phyloP scores from a whole-genome alignment of 371 early-diverging fungal species.

The Mortierella sp. region DNA sequence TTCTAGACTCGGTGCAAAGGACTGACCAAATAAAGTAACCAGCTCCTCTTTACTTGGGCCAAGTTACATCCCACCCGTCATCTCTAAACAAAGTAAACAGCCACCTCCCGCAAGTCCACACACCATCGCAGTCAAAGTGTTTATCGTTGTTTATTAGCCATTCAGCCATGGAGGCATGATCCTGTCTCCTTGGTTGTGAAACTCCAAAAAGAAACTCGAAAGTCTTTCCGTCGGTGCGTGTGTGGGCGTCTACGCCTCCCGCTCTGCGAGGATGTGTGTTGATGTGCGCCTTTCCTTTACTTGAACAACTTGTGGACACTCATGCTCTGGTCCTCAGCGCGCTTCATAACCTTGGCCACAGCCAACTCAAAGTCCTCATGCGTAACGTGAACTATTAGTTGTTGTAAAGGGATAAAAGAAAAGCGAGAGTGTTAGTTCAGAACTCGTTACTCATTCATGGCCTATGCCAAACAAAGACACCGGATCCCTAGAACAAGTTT shows the following conservation, averaged over 20 bases:
- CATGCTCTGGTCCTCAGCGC: slow-evolving; percentile 97
- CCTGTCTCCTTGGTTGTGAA: background rate
- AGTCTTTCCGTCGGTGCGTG: background rate
- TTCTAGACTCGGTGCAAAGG: too few relatives aligned
- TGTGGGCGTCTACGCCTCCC: too few relatives aligned
- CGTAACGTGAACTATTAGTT: slow-evolving; percentile 93
- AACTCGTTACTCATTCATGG: too few relatives aligned
- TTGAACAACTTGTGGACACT: slow-evolving; percentile 98
- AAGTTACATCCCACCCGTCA: too few relatives aligned
- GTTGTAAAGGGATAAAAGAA: background rate
- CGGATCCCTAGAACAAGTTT: background rate
- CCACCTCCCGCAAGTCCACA: too few relatives aligned
- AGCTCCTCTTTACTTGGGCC: too few relatives aligned
- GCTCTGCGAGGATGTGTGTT: too few relatives aligned
- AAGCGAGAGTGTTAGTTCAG: slow-evolving; percentile 48
- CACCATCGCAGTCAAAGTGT: background rate
- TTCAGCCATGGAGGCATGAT: background rate
- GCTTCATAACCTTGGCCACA: slow-evolving; percentile 99
- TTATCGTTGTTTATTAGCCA: slow-evolving; percentile 6
- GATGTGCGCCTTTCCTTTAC: slow-evolving; percentile 60
- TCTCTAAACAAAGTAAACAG: too few relatives aligned
- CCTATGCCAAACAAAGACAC: background rate
- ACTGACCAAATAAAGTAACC: too few relatives aligned
- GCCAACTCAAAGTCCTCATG: slow-evolving; percentile 99
- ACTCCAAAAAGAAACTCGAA: background rate